phyloP scores from a whole-genome alignment of 1,284 basidiomycete species.

The Cutaneotrichosporon cavernicola region DNA sequence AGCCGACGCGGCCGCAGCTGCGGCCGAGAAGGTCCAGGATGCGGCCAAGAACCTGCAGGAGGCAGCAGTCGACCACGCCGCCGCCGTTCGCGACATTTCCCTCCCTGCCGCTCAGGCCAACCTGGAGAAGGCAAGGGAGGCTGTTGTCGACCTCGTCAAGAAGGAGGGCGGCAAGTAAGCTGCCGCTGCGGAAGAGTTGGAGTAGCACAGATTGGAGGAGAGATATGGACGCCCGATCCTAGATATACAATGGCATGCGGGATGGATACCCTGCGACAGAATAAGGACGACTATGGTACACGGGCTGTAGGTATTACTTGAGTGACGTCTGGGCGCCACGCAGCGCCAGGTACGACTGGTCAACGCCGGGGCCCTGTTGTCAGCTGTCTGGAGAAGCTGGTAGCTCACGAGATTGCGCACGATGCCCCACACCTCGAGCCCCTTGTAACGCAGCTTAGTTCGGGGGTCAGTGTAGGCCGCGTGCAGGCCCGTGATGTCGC shows the following conservation, averaged over 20 bases:
- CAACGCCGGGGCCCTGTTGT: constrained; percentile 49
- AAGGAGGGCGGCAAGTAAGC: constrained; percentile 11
- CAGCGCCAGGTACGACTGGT: constrained; percentile 51
- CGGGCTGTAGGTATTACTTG: constrained; percentile 29
- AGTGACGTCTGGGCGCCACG: constrained; percentile 50
- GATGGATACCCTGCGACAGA: constrained; percentile 6
- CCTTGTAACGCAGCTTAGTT: constrained; percentile 53
- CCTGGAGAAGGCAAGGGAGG: constrained; percentile 34
- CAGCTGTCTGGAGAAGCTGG: background rate
- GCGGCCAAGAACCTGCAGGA: constrained; percentile 13
- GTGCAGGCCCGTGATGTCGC: constrained; percentile 57
- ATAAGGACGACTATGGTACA: constrained; percentile 7
- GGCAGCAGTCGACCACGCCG: constrained; percentile 19
- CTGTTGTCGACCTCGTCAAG: constrained; percentile 10
- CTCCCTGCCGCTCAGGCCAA: constrained; percentile 21
- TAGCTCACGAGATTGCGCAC: constrained; percentile 50
- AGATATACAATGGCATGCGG: constrained; percentile 13
- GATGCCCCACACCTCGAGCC: constrained; percentile 52
- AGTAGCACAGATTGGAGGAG: background rate
- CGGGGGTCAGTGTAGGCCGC: constrained; percentile 54
- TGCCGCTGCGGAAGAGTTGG: background rate
- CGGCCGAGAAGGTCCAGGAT: constrained; percentile 11
- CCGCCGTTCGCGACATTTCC: constrained; percentile 18
- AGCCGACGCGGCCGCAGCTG: constrained; percentile 19
- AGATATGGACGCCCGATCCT: background rate